phyloP scores from a whole-genome alignment of 495 filamentous ascomycete genomes.

The Evernia prunastri region DNA sequence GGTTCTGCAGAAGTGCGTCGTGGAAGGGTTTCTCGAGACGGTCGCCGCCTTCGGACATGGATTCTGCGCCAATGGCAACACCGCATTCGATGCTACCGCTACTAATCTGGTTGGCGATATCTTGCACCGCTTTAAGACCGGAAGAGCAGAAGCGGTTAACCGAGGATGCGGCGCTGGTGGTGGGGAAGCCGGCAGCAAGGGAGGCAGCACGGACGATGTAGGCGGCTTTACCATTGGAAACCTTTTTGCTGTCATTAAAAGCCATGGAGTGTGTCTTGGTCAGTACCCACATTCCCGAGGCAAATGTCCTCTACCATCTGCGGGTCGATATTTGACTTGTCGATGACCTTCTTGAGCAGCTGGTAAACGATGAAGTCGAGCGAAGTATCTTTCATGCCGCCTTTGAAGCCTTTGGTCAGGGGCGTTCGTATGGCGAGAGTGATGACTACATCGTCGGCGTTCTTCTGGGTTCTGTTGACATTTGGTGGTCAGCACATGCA shows the following conservation, averaged over 20 bases:
- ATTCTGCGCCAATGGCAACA: slow-evolving; percentile 80
- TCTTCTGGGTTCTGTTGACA: slow-evolving; percentile 73
- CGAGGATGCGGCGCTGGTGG: slow-evolving; percentile 70
- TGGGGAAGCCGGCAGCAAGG: slow-evolving; percentile 89
- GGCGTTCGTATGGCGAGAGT: slow-evolving; percentile 75
- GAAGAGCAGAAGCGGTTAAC: slow-evolving; percentile 97
- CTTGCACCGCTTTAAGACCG: slow-evolving; percentile 87
- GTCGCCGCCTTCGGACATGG: slow-evolving; percentile 70
- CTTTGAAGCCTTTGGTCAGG: slow-evolving; percentile 69
- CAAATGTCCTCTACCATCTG: slow-evolving; percentile 84
- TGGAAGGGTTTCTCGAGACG: slow-evolving; percentile 66
- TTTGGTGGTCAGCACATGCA: slow-evolving; percentile 15
- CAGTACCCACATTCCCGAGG: slow-evolving; percentile 70
- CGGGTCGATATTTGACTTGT: slow-evolving; percentile 72
- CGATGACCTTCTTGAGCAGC: slow-evolving; percentile 66
- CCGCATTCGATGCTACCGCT: slow-evolving; percentile 78
- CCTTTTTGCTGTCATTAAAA: slow-evolving; percentile 44
- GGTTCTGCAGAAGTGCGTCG: slow-evolving; percentile 63
- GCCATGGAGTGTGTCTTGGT: background rate
- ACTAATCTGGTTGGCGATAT: slow-evolving; percentile 84
- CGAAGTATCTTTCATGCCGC: slow-evolving; percentile 91
- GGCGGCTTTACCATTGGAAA: slow-evolving; percentile 76
- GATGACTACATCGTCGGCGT: slow-evolving; percentile 93
- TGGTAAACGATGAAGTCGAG: slow-evolving; percentile 79
- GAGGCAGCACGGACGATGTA: slow-evolving; percentile 85